Evolutionary conservation across 202 grass and related monocot genomes (phyloP).

Genomic region (Setaria italica): DNA sequence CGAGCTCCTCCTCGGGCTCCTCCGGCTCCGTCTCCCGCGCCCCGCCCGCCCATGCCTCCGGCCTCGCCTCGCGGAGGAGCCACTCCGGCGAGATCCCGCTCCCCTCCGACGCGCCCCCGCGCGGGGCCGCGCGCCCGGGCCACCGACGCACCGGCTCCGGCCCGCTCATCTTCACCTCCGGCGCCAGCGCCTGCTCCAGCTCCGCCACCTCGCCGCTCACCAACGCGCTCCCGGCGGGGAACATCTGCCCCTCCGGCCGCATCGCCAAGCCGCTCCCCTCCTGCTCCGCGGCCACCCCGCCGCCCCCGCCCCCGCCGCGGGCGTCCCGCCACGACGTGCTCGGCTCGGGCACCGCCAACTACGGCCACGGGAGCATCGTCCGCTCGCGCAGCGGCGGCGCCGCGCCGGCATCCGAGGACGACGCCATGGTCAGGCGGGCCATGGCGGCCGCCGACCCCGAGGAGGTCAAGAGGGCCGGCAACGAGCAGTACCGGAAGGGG

Average conservation of each 20-base stretch:
- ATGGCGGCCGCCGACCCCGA: conserved; percentile 73
- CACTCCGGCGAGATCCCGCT: conserved; percentile 87
- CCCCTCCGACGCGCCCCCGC: conserved; percentile 39
- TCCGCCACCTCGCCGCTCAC: conserved; percentile 75
- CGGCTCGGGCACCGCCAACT: conserved; percentile 86
- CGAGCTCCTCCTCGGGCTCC: conserved; percentile 76
- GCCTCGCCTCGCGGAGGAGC: conserved; percentile 63
- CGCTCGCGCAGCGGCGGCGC: conserved; percentile 42
- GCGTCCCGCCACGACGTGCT: conserved; percentile 68
- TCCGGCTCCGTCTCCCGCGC: conserved; percentile 59
- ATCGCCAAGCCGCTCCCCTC: conserved; percentile 58
- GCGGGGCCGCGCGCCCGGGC: conserved; percentile 49
- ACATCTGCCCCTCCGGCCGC: conserved; percentile 89
- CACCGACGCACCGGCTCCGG: conserved; percentile 91
- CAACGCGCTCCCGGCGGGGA: conserved; percentile 72
- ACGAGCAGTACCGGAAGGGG: conserved; percentile 87
- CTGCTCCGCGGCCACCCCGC: conserved; percentile 44
- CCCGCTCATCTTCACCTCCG: conserved; percentile 72
- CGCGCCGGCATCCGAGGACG: conserved; percentile 43
- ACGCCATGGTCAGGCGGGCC: conserved; percentile 59
- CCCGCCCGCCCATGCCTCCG: conserved; percentile 25
- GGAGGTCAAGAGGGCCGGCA: conserved; percentile 86
- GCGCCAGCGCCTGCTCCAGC: conserved; percentile 46
- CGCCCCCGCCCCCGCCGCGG: conserved; percentile 44
- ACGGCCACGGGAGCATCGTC: conserved; percentile 92